Base-by-base conservation (phyloP, 2,329 filamentous ascomycete species). In the Trichophyton rubrum region DNA sequence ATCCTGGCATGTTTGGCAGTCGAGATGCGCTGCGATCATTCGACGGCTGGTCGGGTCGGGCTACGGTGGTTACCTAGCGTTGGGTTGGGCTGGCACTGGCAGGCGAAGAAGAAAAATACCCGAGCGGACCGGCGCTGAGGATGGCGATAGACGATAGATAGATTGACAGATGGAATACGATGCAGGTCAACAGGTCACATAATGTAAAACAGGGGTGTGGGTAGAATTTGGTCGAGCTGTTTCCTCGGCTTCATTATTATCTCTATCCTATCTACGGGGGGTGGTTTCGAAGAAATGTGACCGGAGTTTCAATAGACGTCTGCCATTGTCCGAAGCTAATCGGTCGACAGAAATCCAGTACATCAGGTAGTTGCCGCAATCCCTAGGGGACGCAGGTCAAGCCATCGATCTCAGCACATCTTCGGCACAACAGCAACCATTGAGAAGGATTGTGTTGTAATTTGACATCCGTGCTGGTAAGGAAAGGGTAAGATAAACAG, bases 341-440 rank as follows among this genome's bases (percentile, higher is more conserved):
- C 61, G 66, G 64, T 66, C 67, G 72, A 73, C 73, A 74, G 64
- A 70, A 64, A 74, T 75, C 74, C 73, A 75, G 74, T 76, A 75
- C 73, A 65, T 74, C 72, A 69, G 72, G 74, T 69, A 62, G 61
- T 64, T 66, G 66, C 62, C 60, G 67, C n/a, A 62, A 35, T 35
- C 22, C 38, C 57, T 55, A 45, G 43, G 35, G 61, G 30, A 59
- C 17, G 49, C 56, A 58, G 47, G 60, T 58, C 56, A 62, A 17
- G 55, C 47, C 20, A 27, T 74, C 66, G 61, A 82, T 93, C 80
- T 95, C 83, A 93, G 90, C 90, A 96, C 90, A 90, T 95, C 90
- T 95, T 91, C 89, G 90, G 90, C 91, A 90, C 91, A 93, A 91
- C 85, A 82, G 80, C 85, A 90, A 89, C 87, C 89, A 96, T 85